Base-by-base conservation (phyloP, 2,329 filamentous ascomycete species). In the Clonostachys rosea region DNA sequence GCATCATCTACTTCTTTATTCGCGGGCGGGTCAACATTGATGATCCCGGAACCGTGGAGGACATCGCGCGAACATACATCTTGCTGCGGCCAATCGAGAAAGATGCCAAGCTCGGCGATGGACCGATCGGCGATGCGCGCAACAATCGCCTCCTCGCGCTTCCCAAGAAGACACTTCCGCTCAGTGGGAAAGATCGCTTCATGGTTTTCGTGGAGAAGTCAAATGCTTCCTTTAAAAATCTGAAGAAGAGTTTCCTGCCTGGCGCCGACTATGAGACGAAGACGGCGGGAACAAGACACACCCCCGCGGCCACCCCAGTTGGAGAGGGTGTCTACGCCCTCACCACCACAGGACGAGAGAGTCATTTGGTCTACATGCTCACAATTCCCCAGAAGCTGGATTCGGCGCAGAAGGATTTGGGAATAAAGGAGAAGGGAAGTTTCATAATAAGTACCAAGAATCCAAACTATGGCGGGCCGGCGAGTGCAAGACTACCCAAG, bases 1-100 rank as follows among this genome's bases (percentile, higher is more conserved):
- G 91, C 5, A 79, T 94, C 56, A 84, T 96, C 55, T 95, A 95
- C 73, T 95, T 95, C 75, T 95, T 95, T 72, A 86, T 87, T 57
- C 84, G 91, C 16, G 83, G 83, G 8, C 84, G 89, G 12, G 88
- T 96, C 36, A 81, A 82, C 44, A 76, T 88, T 24, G 80, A 89
- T 5, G 76, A 88, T 7, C 84, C 89, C 0, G 76, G 84, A 16
- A 75, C 78, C 42, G 73, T 92, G 2, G 68, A 78, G 39, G 90
- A 96, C 45, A 78, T 95, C 43, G 82, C 87, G 40, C 84, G 89
- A 43, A 90, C 79, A 52, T 92, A 86, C 69, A 84, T 96, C 57
- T 77, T 95, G 13, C 76, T 96, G 5, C 81, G 87, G 1, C 90
- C 90, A 1, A 70, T 92, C 5, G 81, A 78, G 1, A 69, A 75